Base-by-base conservation (phyloP, 768 basidiomycete species). In the Pisolithus marmoratus region DNA sequence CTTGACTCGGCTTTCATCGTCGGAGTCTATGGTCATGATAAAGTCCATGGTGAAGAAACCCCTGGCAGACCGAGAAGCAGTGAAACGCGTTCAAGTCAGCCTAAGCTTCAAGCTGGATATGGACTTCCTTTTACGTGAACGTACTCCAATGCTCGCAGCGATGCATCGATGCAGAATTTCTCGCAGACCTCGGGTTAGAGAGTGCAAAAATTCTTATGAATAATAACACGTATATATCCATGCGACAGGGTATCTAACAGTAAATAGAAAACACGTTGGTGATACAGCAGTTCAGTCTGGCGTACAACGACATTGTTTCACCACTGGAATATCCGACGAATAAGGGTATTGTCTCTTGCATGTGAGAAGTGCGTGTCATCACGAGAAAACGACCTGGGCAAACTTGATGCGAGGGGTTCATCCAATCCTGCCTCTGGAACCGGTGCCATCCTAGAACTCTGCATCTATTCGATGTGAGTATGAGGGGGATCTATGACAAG, bases 1-100 rank as follows among this genome's bases (percentile, higher is more conserved):
- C 41, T 23, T 54, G 20, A 62, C 54, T n/a, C 52, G 57, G 29
- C 80, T 82, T 64, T 90, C 89, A 20, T 71, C 70, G 58, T 91
- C 90, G 24, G 90, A 92, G 60, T 90, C 89, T 42, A 93, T 77
- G 1, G 91, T 93, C 80, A 88, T 81, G 47, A 91, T 75, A 70
- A 87, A 90, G 68, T 90, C 88, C 66, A 68, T 68, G 51, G 44
- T 27, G 45, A 36, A 37, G 34, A 14, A 14, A 14, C 4, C 34
- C 34, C 14, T 34, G 34, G 34, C 12, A 34, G 34, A 34, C 34
- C 12, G 34, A 34, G 34, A 34, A 14, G 34, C 34, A 34, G 12
- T 14, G 12, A 12, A 34, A 12, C 11, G 31, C 11, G 31, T 11
- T 34, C 12, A 12, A 31, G 31, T 34, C 31, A 34, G 31, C 11